phyloP scores from a whole-genome alignment of 2,329 filamentous ascomycete genomes.

The Trichoderma gracile region DNA sequence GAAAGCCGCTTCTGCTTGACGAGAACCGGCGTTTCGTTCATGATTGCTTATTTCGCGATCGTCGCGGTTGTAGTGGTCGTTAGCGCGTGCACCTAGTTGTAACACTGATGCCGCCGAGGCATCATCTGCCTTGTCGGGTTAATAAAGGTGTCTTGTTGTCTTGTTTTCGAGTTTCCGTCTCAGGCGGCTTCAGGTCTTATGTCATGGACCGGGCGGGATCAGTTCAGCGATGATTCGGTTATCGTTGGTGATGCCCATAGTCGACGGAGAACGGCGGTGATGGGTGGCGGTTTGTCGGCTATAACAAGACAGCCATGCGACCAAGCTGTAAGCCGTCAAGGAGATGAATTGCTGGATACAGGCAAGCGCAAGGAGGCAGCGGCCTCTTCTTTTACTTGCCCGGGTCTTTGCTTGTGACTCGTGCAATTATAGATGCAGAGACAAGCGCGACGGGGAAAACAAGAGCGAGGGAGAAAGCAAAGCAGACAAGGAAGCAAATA shows the following conservation, averaged over 20 bases:
- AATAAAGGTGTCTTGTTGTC: background rate
- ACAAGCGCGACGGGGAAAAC: slow-evolving; percentile 16
- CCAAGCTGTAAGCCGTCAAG: slow-evolving; percentile 21
- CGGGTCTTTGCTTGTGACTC: slow-evolving; percentile 11
- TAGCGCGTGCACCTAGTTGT: slow-evolving; percentile 18
- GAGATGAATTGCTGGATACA: background rate
- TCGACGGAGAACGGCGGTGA: slow-evolving; percentile 27
- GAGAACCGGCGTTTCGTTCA: slow-evolving; percentile 40
- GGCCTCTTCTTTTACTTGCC: slow-evolving; percentile 21
- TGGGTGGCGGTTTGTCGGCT: slow-evolving; percentile 14
- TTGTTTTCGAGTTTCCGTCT: background rate
- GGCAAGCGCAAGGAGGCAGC: slow-evolving; percentile 22
- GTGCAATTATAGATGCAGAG: slow-evolving; percentile 19
- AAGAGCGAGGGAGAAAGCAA: slow-evolving; percentile 3
- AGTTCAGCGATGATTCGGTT: slow-evolving; percentile 27
- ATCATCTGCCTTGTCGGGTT: slow-evolving; percentile 21
- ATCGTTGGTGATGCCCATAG: slow-evolving; percentile 32
- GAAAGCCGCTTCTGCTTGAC: slow-evolving; percentile 40
- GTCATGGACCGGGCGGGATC: slow-evolving; percentile 28
- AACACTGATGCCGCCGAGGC: slow-evolving; percentile 17
- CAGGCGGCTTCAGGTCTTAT: background rate
- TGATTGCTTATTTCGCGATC: slow-evolving; percentile 40
- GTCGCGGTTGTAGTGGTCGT: slow-evolving; percentile 19
- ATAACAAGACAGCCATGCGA: slow-evolving; percentile 24
- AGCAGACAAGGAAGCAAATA: slow-evolving; percentile 14